Evolutionary conservation across 345 rosid genomes (phyloP), one percentile per base, ranked within the genome.

Genomic region (Carallia brachiata): DNA sequence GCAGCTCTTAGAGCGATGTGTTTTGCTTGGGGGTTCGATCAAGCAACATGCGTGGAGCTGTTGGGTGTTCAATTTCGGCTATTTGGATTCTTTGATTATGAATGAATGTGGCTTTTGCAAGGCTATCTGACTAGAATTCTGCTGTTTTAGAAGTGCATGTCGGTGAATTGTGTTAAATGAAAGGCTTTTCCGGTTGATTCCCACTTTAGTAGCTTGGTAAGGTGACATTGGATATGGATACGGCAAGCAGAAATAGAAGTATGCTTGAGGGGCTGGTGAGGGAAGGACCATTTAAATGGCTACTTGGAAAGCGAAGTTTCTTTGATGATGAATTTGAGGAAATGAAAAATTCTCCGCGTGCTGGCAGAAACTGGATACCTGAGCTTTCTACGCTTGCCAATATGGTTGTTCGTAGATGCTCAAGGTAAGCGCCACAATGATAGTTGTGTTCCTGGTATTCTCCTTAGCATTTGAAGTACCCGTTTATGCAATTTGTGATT

Each of bases 201-300:
- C 13, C 30, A 6, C 32, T 28, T 44, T 40, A 15, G 18, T 57
- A 2, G 59, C 6, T 28, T 9, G 13, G 61, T 47, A 28, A 36
- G 18, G 15, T 28, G 56, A 1, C 30, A n/a, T n/a, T 34, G 32
- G 69, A 55, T 70, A 85, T 85, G 90, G 86, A 76, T 6, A 85
- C 85, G 62, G 74, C 86, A 50, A 90, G 83, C 85, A 92, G 84
- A 77, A 86, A 91, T 39, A 74, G 86, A 71, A 82, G 80, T 80
- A 78, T 90, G 87, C 81, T 95, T 2, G 96, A 92, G 83, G 89
- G 85, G 77, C 75, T 95, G 39, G 96, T 89, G 36, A 79, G 79
- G 79, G 97, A 90, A 48, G 89, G 96, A 55, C 89, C 99, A 50
- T 90, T 95, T 76, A 87, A 85, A 79, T 92, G 98, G 99, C 68